These are phyloP conservation scores for Hyaloperonospora arabidopsidis DNA, from an alignment of 352 stramenopile species.

Conservation along the genomic window DNA sequence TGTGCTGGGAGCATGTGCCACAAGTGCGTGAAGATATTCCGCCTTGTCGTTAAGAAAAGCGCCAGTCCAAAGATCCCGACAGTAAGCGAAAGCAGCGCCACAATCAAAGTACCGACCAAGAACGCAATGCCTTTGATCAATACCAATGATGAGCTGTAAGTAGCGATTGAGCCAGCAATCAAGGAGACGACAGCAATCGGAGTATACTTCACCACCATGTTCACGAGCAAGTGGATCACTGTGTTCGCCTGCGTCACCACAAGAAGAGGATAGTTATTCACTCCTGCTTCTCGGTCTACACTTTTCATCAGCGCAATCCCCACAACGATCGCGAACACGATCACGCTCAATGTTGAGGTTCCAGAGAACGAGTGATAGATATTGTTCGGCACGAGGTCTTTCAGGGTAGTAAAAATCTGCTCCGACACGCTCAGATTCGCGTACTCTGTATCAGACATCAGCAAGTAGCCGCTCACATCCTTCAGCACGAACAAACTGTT, in stretches of 20 bases:
- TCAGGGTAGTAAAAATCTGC: conserved; percentile 63
- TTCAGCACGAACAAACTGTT: conserved; percentile 46
- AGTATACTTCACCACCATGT: conserved; percentile 57
- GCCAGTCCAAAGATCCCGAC: conserved; percentile 45
- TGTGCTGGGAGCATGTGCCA: conserved; percentile 61
- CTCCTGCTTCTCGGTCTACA: conserved; percentile 36
- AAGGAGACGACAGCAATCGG: conserved; percentile 68
- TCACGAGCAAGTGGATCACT: conserved; percentile 64
- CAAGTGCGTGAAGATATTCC: conserved; percentile 65
- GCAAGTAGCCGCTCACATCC: conserved; percentile 43
- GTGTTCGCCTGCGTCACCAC: conserved; percentile 59
- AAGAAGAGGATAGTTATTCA: conserved; percentile 61
- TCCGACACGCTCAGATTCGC: conserved; percentile 48
- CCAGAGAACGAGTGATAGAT: conserved; percentile 55
- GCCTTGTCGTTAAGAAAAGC: conserved; percentile 47
- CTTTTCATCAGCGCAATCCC: conserved; percentile 58
- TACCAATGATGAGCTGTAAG: conserved; percentile 37
- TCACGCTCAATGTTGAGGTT: conserved; percentile 55
- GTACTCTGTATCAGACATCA: conserved; percentile 29
- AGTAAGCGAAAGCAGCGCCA: conserved; percentile 40
- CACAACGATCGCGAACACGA: conserved; percentile 65
- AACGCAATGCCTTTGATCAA: conserved; percentile 47
- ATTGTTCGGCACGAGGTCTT: conserved; percentile 60
- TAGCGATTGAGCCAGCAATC: conserved; percentile 53
- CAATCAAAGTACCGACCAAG: conserved; percentile 37